A percentile compares a stretch with the other conserved stretches of the same genome.
phyloP scores from a whole-genome alignment of 768 basidiomycete genomes.

The Tubosaeta sp. region DNA sequence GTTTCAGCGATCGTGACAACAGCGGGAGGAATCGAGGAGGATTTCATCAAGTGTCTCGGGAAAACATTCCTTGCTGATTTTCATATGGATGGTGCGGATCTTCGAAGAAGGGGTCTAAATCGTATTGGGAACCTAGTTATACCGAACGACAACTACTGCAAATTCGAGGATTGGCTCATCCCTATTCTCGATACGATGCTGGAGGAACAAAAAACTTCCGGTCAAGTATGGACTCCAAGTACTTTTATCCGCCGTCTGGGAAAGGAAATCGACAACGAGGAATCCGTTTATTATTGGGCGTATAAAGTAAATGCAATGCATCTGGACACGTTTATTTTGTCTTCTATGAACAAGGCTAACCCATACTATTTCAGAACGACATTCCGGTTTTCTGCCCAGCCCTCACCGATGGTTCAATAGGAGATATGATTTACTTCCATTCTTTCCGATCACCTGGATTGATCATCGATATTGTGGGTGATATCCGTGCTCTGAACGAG shows the following conservation, averaged over 20 bases:
- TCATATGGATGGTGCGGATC: constrained; percentile 81
- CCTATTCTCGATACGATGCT: constrained; percentile 92
- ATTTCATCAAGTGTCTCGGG: constrained; percentile 98
- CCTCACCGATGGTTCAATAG: constrained; percentile 94
- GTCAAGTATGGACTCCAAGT: constrained; percentile 87
- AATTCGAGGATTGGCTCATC: constrained; percentile 98
- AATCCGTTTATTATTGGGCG: constrained; percentile 98
- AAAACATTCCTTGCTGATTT: constrained; percentile 94
- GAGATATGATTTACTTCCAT: constrained; percentile 99
- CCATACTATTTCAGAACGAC: constrained; percentile 63
- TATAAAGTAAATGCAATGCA: constrained; percentile 74
- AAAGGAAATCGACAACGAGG: constrained; percentile 95
- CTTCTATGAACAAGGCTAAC: constrained; percentile 24
- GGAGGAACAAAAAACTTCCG: constrained; percentile 71
- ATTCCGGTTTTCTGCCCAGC: constrained; percentile 99
- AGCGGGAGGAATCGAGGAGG: constrained; percentile 97
- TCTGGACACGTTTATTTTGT: constrained; percentile 8
- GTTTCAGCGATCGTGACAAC: constrained; percentile 91
- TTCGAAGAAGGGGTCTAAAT: constrained; percentile 90
- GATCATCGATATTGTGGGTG: constrained; percentile 88
- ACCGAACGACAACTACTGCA: constrained; percentile 98
- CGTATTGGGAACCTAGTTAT: constrained; percentile 95
- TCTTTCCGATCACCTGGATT: constrained; percentile 86
- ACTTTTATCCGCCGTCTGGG: constrained; percentile 89
- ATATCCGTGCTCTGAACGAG: constrained; percentile 91